A percentile compares a stretch with the other conserved stretches of the same genome.
Evolutionary conservation across 768 basidiomycete genomes (phyloP).

Genomic region (Mycena vitilis): DNA sequence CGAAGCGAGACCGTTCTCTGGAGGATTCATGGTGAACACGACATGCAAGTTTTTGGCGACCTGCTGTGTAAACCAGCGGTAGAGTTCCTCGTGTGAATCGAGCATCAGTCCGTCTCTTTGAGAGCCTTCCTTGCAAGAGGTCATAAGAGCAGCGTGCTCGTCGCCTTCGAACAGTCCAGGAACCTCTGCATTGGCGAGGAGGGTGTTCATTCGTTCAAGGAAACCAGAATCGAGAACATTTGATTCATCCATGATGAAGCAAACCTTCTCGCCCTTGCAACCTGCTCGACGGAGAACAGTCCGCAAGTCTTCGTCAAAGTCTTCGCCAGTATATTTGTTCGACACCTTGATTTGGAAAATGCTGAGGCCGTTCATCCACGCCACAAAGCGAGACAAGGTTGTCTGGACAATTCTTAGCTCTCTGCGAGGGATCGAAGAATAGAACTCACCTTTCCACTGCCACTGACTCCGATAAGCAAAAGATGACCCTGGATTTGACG

Average conservation of each 20-base stretch:
- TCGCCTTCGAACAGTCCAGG: conserved; percentile 99
- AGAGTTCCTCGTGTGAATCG: conserved; percentile 97
- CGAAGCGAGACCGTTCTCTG: conserved; percentile 94
- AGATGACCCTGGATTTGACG: conserved; percentile 97
- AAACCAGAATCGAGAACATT: conserved; percentile 99
- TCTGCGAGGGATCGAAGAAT: conserved; percentile 21
- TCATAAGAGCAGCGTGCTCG: conserved; percentile 97
- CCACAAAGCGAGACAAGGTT: conserved; percentile 96
- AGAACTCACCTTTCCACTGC: conserved; percentile 90
- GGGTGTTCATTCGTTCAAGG: conserved; percentile 99
- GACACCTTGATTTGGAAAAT: conserved; percentile 99
- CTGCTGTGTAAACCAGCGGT: conserved; percentile 98
- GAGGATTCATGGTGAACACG: conserved; percentile 99
- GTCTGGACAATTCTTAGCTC: conserved; percentile 66
- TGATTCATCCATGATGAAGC: conserved; percentile 99
- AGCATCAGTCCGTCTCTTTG: conserved; percentile 98
- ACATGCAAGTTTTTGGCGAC: conserved; percentile 98
- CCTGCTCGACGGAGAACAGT: conserved; percentile 95
- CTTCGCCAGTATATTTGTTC: conserved; percentile 98
- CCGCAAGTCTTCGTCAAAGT: conserved; percentile 98
- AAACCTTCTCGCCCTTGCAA: conserved; percentile 99
- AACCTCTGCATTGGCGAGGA: conserved; percentile 99
- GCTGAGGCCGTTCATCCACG: conserved; percentile 99
- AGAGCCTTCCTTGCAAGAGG: conserved; percentile 99
- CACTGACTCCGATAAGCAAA: conserved; percentile 96